These are phyloP conservation scores for Penicillium paxilli DNA, from an alignment of 495 filamentous ascomycete species.

Conservation along the genomic window DNA sequence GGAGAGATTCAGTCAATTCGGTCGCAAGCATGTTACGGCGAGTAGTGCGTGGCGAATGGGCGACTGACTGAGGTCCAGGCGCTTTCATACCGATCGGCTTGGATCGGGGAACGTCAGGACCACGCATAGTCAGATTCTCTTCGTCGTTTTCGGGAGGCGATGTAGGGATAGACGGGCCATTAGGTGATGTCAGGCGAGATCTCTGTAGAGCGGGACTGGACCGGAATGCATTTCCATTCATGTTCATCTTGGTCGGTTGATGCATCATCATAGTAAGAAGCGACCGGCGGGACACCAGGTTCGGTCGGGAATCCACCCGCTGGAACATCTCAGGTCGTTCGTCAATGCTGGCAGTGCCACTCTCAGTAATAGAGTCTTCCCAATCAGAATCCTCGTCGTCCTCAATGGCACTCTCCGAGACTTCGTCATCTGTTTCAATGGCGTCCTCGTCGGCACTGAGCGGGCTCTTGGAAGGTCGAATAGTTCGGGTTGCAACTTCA, in stretches of 20 bases:
- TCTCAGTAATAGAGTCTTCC: conserved; percentile 92
- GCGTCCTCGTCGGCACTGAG: conserved; percentile 69
- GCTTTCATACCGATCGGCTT: conserved; percentile 82
- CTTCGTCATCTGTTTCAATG: conserved; percentile 70
- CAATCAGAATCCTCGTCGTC: conserved; percentile 87
- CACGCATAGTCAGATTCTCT: conserved; percentile 70
- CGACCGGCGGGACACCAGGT: conserved; percentile 82
- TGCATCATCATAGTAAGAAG: conserved; percentile 89
- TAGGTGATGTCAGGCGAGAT: conserved; percentile 69
- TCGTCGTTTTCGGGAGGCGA: conserved; percentile 73
- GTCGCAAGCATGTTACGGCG: conserved; percentile 95
- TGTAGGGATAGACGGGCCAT: conserved; percentile 68
- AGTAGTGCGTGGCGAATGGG: conserved; percentile 86
- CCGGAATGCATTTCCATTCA: conserved; percentile 54
- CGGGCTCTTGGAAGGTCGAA: conserved; percentile 58
- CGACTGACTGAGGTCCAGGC: conserved; percentile 55
- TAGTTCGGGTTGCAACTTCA: conserved; percentile 65
- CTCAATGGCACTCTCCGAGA: conserved; percentile 82
- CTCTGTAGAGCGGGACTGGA: conserved; percentile 84
- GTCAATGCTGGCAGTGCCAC: conserved; percentile 75
- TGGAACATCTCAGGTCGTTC: conserved; percentile 74
- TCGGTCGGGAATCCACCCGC: conserved; percentile 84
- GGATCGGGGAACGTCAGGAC: conserved; percentile 70
- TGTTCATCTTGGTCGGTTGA: conserved; percentile 51
- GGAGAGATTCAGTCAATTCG: conserved; percentile 81